These are phyloP conservation scores for Rutstroemia sp. DNA, from an alignment of 2,329 filamentous ascomycete species.

Conservation along the genomic window DNA sequence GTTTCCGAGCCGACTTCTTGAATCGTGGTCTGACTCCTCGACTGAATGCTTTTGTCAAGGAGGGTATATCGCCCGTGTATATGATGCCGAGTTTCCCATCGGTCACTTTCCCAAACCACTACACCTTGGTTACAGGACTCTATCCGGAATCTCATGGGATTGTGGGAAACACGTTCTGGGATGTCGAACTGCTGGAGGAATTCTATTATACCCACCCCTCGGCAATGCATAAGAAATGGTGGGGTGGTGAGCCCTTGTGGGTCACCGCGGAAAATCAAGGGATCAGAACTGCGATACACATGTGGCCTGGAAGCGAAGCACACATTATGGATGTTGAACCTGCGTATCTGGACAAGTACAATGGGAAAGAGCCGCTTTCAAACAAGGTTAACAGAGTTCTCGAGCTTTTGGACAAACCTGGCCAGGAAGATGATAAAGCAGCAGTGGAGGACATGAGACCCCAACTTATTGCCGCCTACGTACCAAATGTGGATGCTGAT, in stretches of 20 bases:
- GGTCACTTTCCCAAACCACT: conserved; percentile 95
- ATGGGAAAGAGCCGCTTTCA: conserved; percentile 64
- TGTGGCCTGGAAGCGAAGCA: conserved; percentile 97
- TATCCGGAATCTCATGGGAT: conserved; percentile 91
- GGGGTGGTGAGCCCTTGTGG: conserved; percentile 92
- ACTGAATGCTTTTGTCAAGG: conserved; percentile 65
- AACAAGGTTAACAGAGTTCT: conserved; percentile 75
- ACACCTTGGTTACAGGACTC: conserved; percentile 83
- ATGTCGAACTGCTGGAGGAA: conserved; percentile 65
- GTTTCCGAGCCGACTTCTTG: conserved; percentile 89
- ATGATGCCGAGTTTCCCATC: conserved; percentile 95
- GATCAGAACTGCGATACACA: conserved; percentile 77
- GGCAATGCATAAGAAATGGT: conserved; percentile 82
- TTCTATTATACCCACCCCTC: conserved; percentile 81
- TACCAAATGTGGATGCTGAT: conserved; percentile 82
- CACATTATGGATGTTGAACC: conserved; percentile 70
- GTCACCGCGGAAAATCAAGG: conserved; percentile 80
- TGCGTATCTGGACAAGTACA: conserved; percentile 76
- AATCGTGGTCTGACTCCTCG: conserved; percentile 76
- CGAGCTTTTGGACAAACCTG: conserved; percentile 77
- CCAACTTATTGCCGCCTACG: conserved; percentile 89
- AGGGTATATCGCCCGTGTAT: conserved; percentile 83
- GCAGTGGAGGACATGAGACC: conserved; percentile 55
- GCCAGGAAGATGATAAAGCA: conserved; percentile 50
- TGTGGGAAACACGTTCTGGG: conserved; percentile 93